Percentiles rank a stretch among this genome's conserved stretches.
These are phyloP conservation scores for Delonix regia DNA, from an alignment of 306 rosid species.

Conservation along the genomic window DNA sequence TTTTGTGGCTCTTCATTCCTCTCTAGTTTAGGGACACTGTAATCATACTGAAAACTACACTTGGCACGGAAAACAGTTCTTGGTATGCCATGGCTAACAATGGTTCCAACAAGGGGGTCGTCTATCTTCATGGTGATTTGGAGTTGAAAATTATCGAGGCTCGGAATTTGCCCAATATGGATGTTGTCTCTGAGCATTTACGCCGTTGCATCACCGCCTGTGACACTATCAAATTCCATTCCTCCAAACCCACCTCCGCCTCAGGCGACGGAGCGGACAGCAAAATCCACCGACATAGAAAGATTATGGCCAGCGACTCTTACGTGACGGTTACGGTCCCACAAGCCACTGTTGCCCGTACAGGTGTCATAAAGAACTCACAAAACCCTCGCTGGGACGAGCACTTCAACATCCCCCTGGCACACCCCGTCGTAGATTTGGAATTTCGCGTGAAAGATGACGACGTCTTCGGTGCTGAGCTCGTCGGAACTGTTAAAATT, in stretches of 20 bases:
- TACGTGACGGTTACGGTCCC: slow-evolving; percentile 81
- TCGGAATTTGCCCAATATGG: slow-evolving; percentile 78
- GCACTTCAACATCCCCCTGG: slow-evolving; percentile 70
- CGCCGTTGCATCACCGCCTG: slow-evolving; percentile 88
- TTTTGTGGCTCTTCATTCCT: neutral
- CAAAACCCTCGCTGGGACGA: slow-evolving; percentile 70
- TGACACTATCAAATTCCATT: slow-evolving; percentile 53
- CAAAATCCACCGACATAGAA: slow-evolving; percentile 28
- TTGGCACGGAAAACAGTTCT: slow-evolving; percentile 5
- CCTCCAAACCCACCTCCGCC: slow-evolving; percentile 22
- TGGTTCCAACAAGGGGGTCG: slow-evolving; percentile 28
- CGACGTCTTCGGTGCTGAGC: slow-evolving; percentile 72
- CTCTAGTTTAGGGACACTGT: neutral
- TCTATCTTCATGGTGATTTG: slow-evolving; percentile 87
- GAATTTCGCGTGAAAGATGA: slow-evolving; percentile 83
- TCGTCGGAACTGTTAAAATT: slow-evolving; percentile 61
- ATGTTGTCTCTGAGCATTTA: slow-evolving; percentile 65
- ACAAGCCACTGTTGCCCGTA: slow-evolving; percentile 84
- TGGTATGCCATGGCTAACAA: slow-evolving; percentile 52
- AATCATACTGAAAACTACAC: neutral
- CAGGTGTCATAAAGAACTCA: slow-evolving; percentile 79
- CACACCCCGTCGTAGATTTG: slow-evolving; percentile 62
- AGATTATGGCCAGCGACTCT: slow-evolving; percentile 70
- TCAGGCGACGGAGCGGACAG: neutral
- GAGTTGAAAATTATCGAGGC: slow-evolving; percentile 69